Evolutionary conservation across 108 stramenopile species (phyloP).

Genomic region (Hondaea fermentalgiana): DNA sequence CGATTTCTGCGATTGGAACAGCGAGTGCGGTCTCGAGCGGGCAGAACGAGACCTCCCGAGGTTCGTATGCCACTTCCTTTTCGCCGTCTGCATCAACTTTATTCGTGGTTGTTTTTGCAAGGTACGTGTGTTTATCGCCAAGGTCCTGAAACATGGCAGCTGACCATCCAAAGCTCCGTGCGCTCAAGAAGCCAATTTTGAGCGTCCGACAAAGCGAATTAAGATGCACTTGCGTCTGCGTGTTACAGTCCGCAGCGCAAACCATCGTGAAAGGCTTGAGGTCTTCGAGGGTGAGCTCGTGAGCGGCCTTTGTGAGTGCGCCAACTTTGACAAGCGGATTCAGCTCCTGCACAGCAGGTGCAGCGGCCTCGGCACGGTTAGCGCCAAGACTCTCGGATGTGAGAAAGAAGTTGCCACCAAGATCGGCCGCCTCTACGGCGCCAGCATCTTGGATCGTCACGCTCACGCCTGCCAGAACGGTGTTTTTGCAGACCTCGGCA

Average conservation of each 20-base stretch:
- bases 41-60: not conserved
- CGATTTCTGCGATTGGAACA: not conserved
- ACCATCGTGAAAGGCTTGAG: slow-evolving; percentile 15
- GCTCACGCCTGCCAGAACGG: slow-evolving; percentile 41
- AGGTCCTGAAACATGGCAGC: not conserved
- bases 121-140: not conserved
- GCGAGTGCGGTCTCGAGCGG: not conserved
- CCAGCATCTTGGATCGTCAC: slow-evolving; percentile 34
- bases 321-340: slow-evolving; percentile 37
- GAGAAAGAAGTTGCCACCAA: slow-evolving; percentile 46
- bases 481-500: slow-evolving; percentile 40
- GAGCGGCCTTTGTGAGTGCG: slow-evolving; percentile 1
- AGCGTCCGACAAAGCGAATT: not conserved
- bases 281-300: slow-evolving; percentile 29
- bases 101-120: not conserved
- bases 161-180: not conserved
- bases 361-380: slow-evolving; percentile 39
- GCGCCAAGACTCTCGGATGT: slow-evolving; percentile 30
- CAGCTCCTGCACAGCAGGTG: slow-evolving; percentile 25
- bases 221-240: not conserved
- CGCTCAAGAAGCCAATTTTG: not conserved
- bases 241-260: not conserved
- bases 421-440: slow-evolving; percentile 19
- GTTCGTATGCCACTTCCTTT: not conserved
- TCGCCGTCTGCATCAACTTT: not conserved